Base-by-base conservation (phyloP, 1,284 basidiomycete genomes). In the Leccinum insolens region DNA sequence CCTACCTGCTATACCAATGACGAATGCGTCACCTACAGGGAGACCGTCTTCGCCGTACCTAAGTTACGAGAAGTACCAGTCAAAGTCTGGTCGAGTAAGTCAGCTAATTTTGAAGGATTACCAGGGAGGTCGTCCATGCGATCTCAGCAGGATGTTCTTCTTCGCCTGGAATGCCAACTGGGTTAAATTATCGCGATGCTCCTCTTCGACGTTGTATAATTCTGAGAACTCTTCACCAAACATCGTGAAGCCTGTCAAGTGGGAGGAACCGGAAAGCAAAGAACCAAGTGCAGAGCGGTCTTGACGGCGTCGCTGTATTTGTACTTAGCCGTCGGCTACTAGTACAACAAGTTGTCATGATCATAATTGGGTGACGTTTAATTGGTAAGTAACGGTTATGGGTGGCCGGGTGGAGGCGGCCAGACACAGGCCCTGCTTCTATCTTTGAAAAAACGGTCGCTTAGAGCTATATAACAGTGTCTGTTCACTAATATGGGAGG, bases 1-100 rank as follows among this genome's bases (percentile, higher is more conserved):
- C 80, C 78, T 83, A 87, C 96, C 96, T 72, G 95, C 95, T 72
- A 99, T 93, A 9, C 93, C 96, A 67, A 99, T 92, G 34, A 98
- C 95, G 78, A 98, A 99, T 9, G 95, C 95, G 74, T 90, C 88
- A 57, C 83, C 84, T 12, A 89, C 84, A 20, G 88, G 85, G 62
- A 85, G 80, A 3, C 93, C 93, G 71, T 94, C 88, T 77, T 89
- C 86, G 34, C 85, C 86, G 75, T 94, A 94, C 92, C 92, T 94
- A 71, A 44, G 63, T 52, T 52, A 20, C 11, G 69, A 44, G 67
- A 58, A 66, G 61, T 39, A 52, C 68, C 46, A 68, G 67, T 70
- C 22, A 75, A 64, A 66, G 57, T 65, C 63, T 41, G 52, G 37
- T 60, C 52, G 49, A 22, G 41, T 46, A 68, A 65, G 57, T 61